Evolutionary conservation across 352 stramenopile genomes (phyloP).

Genomic region (Elongisporangium undulatum): DNA sequence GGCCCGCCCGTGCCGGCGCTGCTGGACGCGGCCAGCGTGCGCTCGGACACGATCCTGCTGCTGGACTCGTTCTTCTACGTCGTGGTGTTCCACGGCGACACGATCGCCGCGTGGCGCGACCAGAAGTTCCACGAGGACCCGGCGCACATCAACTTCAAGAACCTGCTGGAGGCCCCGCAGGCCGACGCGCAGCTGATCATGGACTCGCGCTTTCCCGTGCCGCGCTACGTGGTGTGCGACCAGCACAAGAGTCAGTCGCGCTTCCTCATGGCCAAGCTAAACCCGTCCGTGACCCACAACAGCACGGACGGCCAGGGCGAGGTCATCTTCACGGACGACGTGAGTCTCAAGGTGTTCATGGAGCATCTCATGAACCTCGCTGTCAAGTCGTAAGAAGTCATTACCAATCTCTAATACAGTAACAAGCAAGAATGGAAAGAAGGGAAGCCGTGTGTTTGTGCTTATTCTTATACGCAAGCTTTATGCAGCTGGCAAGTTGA

Average conservation of each 20-base stretch:
- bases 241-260: slow-evolving; percentile 99
- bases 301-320: slow-evolving; percentile 92
- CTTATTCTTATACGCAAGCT: neutral
- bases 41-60: slow-evolving; percentile 97
- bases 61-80: slow-evolving; percentile 99
- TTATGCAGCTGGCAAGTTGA: no score
- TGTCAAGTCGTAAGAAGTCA: slow-evolving; percentile 65
- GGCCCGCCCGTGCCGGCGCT: slow-evolving; percentile 88
- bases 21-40: slow-evolving; percentile 89
- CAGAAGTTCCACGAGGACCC: slow-evolving; percentile 94
- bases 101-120: slow-evolving; percentile 98
- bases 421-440: neutral
- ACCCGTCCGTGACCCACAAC: slow-evolving; percentile 97
- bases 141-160: slow-evolving; percentile 97
- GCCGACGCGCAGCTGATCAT: slow-evolving; percentile 99
- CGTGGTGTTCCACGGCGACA: slow-evolving; percentile 99
- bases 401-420: neutral
- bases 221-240: slow-evolving; percentile 99
- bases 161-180: slow-evolving; percentile 97
- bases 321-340: slow-evolving; percentile 99
- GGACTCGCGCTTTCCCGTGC: slow-evolving; percentile 98
- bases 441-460: neutral
- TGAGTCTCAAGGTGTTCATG: slow-evolving; percentile 99
- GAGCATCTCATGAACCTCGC: slow-evolving; percentile 95
- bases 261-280: slow-evolving; percentile 99